A percentile compares a stretch with the other conserved stretches of the same genome.
Evolutionary conservation across 179 eudicot genomes (phyloP).

Genomic region (Spergularia azorica): DNA sequence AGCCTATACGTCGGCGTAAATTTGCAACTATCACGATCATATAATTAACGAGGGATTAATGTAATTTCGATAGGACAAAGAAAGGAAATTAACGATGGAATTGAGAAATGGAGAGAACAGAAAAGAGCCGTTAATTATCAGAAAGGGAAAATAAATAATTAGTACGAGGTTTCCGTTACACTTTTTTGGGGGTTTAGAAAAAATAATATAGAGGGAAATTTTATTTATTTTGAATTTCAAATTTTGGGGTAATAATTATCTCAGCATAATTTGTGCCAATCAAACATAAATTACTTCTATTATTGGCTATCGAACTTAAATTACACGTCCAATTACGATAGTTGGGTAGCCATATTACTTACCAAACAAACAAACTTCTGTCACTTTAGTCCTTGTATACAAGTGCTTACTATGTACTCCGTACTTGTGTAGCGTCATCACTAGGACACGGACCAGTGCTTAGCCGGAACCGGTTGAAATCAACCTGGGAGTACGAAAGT

Average conservation of each 20-base stretch:
- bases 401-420: too few species aligned
- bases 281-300: background rate
- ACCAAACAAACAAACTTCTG: too few species aligned
- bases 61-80: background rate
- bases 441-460: too few species aligned
- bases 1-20: conserved; percentile 11
- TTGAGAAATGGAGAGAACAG: conserved; percentile 3
- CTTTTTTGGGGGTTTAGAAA: conserved; percentile 9
- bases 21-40: too few species aligned
- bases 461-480: too few species aligned
- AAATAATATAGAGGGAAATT: conserved; percentile 18
- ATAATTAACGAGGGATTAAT: background rate
- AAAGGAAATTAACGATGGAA: background rate
- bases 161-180: conserved; percentile 27
- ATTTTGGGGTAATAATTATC: background rate
- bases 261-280: background rate
- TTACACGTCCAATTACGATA: too few species aligned
- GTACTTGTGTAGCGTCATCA: too few species aligned
- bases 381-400: too few species aligned
- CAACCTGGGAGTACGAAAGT: too few species aligned
- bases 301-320: too few species aligned
- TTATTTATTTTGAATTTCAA: conserved; percentile 26
- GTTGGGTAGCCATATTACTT: too few species aligned
- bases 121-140: conserved; percentile 22
- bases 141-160: background rate